phyloP scores from a whole-genome alignment of 2,329 filamentous ascomycete genomes.

The Neonectria sp. region DNA sequence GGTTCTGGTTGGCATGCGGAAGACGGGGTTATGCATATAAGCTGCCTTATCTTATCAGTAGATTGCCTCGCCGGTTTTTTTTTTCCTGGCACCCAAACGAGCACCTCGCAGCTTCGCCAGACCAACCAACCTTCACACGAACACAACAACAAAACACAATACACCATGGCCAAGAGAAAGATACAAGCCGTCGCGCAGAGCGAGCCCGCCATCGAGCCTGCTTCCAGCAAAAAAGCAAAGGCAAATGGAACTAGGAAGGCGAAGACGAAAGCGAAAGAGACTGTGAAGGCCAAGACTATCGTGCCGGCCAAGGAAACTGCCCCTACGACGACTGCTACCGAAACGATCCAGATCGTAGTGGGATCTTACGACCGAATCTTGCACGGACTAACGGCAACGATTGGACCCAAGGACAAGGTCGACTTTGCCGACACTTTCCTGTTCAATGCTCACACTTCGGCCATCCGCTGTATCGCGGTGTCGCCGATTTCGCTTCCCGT shows the following conservation, averaged over 20 bases:
- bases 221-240: slow-evolving; percentile 50
- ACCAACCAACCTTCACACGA: slow-evolving; percentile 23
- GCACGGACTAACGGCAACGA: slow-evolving; percentile 88
- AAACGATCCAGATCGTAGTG: slow-evolving; percentile 89
- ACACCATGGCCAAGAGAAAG: slow-evolving; percentile 66
- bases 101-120: slow-evolving; percentile 19
- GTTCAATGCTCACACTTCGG: slow-evolving; percentile 92
- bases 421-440: slow-evolving; percentile 94
- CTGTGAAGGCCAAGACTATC: slow-evolving; percentile 21
- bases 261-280: slow-evolving; percentile 23
- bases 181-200: slow-evolving; percentile 54
- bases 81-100: slow-evolving; percentile 30
- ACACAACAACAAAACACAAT: slow-evolving; percentile 30
- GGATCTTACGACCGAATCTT: slow-evolving; percentile 96
- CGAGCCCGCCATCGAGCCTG: slow-evolving; percentile 44
- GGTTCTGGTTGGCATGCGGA: slow-evolving; percentile 31
- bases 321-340: slow-evolving; percentile 42
- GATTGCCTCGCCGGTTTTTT: slow-evolving; percentile 45
- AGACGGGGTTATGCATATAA: slow-evolving; percentile 43
- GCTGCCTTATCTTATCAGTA: slow-evolving; percentile 53
- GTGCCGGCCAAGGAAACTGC: slow-evolving; percentile 47
- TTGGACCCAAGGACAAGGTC: slow-evolving; percentile 63
- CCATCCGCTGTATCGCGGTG: slow-evolving; percentile 89
- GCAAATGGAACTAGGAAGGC: slow-evolving; percentile 31
- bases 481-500: slow-evolving; percentile 79